A percentile compares a stretch with the other conserved stretches of the same genome.
phyloP scores from a whole-genome alignment of 345 rosid genomes.

The Bruguiera gymnorhiza region DNA sequence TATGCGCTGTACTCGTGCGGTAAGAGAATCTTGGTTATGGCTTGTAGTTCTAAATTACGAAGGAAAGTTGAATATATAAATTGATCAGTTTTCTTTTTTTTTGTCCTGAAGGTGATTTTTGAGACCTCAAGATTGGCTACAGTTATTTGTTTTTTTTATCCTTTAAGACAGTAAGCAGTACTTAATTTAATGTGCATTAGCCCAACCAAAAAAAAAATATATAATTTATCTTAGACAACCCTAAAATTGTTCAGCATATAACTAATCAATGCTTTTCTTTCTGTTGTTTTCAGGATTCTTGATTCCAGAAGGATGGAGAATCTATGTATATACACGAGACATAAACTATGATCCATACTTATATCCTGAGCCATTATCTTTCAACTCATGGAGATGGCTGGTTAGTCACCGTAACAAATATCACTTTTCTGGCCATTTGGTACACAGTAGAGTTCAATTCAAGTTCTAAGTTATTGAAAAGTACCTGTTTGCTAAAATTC shows the following conservation, averaged over 20 bases:
- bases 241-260: too few species aligned
- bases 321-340: conserved; percentile 66
- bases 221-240: not conserved
- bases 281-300: conserved; percentile 34
- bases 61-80: not conserved
- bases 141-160: conserved; percentile 1
- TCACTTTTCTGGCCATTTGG: not conserved
- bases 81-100: not conserved
- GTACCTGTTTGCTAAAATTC: not conserved
- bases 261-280: not conserved
- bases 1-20: conserved; percentile 88
- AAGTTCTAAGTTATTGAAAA: not conserved
- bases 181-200: too few species aligned
- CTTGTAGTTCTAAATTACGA: not conserved
- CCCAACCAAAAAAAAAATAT: too few species aligned
- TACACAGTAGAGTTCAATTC: not conserved
- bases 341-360: conserved; percentile 63
- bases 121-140: conserved; percentile 86
- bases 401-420: conserved; percentile 22
- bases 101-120: conserved; percentile 46
- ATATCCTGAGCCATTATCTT: conserved; percentile 59
- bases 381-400: conserved; percentile 92
- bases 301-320: conserved; percentile 55
- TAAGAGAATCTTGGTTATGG: conserved; percentile 28
- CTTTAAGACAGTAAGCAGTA: too few species aligned